Evolutionary conservation across 768 basidiomycete genomes (phyloP), one percentile per base, ranked within the genome.

Genomic region (Lactarius hengduanensis): DNA sequence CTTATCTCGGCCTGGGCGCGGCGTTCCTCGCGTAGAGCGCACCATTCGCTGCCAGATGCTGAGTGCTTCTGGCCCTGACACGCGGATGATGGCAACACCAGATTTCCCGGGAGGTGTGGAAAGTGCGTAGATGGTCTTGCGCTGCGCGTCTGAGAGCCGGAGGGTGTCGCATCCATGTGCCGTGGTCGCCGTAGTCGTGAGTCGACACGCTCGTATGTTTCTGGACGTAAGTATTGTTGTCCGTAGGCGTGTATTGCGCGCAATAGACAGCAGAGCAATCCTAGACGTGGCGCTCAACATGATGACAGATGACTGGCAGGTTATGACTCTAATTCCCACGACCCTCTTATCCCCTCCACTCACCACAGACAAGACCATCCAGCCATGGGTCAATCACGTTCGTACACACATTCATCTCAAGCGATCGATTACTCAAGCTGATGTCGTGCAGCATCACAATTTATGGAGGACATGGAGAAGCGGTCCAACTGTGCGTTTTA

Each of bases 391-490:
- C 91, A 92, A 84, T 84, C 91, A 82, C 89, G 91, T 93, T 75
- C 69, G 89, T 82, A 53, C 18, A 61, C 43, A 22, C 22, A 3
- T 3, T n/a, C 7, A 3, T 30, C 38, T 4, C 40, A 34, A 22
- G n/a, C 50, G n/a, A n/a, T 62, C 11, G 69, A 57, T 9, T 28
- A 34, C 30, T 58, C 56, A 47, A n/a, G 63, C 62, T 55, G 30
- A 61, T 50, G 34, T 54, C 57, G 61, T 69, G 45, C 66, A 93
- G 92, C 84, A 71, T 96, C 94, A 61, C 92, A 95, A 78, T 95
- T 98, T 71, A 94, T 98, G 88, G 91, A 93, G 83, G 94, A 98
- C 79, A 94, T 98, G 91, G 90, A 96, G 81, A 90, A 85, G 84
- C 88, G 88, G 74, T 95, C 97, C 76, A 99, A 99, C 78, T 99